Conservation (phyloP, 768 basidiomycete species). For the Boletus vermiculosoides region DNA sequence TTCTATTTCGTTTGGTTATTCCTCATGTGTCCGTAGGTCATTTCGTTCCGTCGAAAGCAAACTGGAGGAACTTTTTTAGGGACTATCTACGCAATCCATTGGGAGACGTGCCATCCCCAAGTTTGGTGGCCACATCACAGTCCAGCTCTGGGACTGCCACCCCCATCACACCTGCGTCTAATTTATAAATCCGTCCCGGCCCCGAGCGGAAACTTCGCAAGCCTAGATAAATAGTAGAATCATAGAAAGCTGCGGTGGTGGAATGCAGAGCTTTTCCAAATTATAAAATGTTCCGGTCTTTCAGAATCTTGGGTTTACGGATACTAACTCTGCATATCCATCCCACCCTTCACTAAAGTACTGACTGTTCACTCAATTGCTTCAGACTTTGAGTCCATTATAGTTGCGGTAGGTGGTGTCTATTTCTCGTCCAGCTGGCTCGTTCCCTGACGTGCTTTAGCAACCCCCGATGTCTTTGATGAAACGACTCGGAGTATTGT, state of each 20-base stretch:
- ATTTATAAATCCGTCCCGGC: slow-evolving; percentile 1
- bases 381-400: background rate
- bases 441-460: background rate
- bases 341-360: background rate
- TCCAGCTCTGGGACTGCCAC: slow-evolving; percentile 50
- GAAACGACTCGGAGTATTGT: background rate
- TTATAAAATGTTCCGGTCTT: background rate
- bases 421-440: background rate
- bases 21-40: slow-evolving; percentile 51
- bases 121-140: slow-evolving; percentile 30
- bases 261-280: background rate
- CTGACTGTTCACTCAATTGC: background rate
- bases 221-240: slow-evolving; percentile 7
- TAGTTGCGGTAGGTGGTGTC: background rate
- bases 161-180: slow-evolving; percentile 29
- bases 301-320: background rate
- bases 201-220: background rate
- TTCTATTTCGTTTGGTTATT: background rate
- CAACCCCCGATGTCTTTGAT: background rate
- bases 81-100: slow-evolving; percentile 59
- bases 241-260: background rate
- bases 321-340: background rate
- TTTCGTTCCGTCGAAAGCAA: slow-evolving; percentile 75
- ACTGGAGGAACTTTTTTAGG: slow-evolving; percentile 73
- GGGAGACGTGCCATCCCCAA: slow-evolving; percentile 47